Evolutionary conservation across 495 filamentous ascomycete species (phyloP), one percentile per base, ranked within the genome.

Genomic region (Penicillium paradoxum): DNA sequence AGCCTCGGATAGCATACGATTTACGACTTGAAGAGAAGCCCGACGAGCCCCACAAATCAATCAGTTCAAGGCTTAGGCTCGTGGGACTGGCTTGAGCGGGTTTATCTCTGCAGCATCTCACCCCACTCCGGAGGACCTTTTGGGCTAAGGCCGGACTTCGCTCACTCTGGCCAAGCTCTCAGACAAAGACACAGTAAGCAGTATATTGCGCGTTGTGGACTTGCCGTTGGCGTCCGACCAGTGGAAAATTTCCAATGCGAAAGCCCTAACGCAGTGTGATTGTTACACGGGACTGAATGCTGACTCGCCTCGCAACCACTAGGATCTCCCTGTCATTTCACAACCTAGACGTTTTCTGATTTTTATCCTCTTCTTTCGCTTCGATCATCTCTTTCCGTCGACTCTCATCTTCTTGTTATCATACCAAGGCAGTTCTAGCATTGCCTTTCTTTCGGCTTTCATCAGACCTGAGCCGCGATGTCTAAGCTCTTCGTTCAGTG

Each of bases 401-500:
- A 22, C 17, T 36, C 42, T 22, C 19, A 33, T 45, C 46, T 54
- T 41, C 21, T 29, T 37, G 17, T 37, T 14, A n/a, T 36, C n/a
- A 22, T 37, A 21, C 38, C 19, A 33, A 29, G 44, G 24, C 30
- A 32, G 44, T 34, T 49, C 17, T 3, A 36, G 6, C 9, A 5
- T 48, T 25, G 11, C 43, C 29, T 40, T 10, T 45, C 24, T 21
- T 29, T 6, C 15, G 50, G 14, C 33, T 45, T 45, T 27, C 47
- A 24, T 25, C 19, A 39, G 4, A 30, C 13, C 17, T 18, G 10
- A 5, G 5, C 49, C 51, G 61, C 38, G 37, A 66, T 66, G 63
- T 61, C 63, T 22, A 66, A 66, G 53, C 63, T 66, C 34, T 66
- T 66, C 41, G 57, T 60, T 41, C 62, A 67, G 67, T 68, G 53